Evolutionary conservation across 78 protist species (phyloP), one percentile per base, ranked within the genome.

Genomic region (Creolimax fragrantissima): DNA sequence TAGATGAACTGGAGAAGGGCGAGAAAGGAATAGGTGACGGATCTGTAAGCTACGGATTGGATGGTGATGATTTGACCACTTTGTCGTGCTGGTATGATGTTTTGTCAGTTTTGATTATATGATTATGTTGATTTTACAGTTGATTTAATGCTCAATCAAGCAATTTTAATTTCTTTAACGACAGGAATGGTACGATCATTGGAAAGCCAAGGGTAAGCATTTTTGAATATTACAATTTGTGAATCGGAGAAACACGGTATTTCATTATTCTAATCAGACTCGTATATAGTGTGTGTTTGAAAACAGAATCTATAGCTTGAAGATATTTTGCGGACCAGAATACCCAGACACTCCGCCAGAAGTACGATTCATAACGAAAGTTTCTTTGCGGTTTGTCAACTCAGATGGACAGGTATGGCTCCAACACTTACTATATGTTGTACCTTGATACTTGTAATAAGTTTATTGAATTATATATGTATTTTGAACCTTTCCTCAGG

Each of bases 1-100:
- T 98, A 3, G 98, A 96, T 3, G 99, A 98, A 94, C 94, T 98
- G 44, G 98, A 97, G 47, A 95, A 94, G 44, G 98, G 97, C 5
- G 98, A 97, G 88, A 97, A 97, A 89, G 98, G 97, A 5, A 37
- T 92, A 3, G 97, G 97, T 39, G 97, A 97, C 67, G 97, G 95
- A 11, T 84, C 94, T 35, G 42, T 98, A 11, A 88, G 94, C 84
- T 95, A 94, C 66, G 99, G 99, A 17, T 92, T 98, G 17, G 96
- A 84, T 32, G 74, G 39, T 39, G 42, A 88, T 24, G 96, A 94
- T 74, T 98, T 97, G 92, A 93, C 84, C 35, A 91, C 7, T 32
- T 41, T 98, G 89, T 44, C 92, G 3, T 24, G 84, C 85, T 90
- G 92, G 85, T 89, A 37, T 47, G 32, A 44, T 32, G 74, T 5